Evolutionary conservation across 306 rosid species (phyloP).

Genomic region (Nissolia schottii): DNA sequence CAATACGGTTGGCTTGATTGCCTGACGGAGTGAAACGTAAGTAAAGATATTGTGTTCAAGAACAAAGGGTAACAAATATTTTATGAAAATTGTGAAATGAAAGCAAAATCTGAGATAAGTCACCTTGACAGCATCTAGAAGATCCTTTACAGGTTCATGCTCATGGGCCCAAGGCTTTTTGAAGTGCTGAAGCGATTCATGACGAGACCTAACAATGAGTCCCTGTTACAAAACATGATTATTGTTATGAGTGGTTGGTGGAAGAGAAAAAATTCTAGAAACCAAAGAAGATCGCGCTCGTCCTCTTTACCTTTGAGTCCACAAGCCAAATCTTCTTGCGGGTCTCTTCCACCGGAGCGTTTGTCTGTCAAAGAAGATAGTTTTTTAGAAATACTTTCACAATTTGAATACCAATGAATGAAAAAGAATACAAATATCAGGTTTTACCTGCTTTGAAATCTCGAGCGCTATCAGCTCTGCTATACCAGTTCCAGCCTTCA

Average conservation of each 20-base stretch:
- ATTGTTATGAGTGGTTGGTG: constrained; percentile 8
- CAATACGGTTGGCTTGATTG: constrained; percentile 89
- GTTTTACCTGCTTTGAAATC: constrained; percentile 80
- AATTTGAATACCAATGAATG: neutral
- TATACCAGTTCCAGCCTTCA: constrained; percentile 99
- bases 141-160: constrained; percentile 75
- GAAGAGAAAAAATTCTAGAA: neutral
- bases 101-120: neutral
- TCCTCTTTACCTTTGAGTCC: constrained; percentile 81
- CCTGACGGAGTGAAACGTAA: constrained; percentile 42
- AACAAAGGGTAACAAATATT: neutral
- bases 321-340: constrained; percentile 98
- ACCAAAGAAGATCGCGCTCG: neutral
- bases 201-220: constrained; percentile 73
- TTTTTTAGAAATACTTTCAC: neutral
- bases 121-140: constrained; percentile 80
- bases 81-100: neutral
- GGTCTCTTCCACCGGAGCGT: constrained; percentile 74
- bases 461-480: constrained; percentile 97
- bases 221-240: constrained; percentile 49
- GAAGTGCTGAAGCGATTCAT: constrained; percentile 81
- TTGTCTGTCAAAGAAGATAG: constrained; percentile 47
- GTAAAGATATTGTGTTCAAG: neutral
- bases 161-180: constrained; percentile 99
- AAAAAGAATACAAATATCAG: neutral